These are phyloP conservation scores for Coelastrella sp. DNA, from an alignment of 139 green algal species.

Conservation along the genomic window DNA sequence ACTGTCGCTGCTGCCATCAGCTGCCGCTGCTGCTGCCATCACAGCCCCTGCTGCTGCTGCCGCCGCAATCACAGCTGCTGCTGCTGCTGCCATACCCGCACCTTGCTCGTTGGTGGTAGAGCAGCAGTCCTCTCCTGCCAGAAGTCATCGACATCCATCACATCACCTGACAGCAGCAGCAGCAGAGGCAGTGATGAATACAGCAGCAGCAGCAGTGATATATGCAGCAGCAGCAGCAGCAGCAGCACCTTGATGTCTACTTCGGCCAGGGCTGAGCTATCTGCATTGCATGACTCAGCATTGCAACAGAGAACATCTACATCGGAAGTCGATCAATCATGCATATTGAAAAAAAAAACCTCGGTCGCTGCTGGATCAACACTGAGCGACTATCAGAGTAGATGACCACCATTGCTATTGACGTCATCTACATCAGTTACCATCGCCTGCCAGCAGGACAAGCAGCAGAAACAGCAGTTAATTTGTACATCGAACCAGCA, in stretches of 20 bases:
- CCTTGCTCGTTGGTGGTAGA: constrained; percentile 70
- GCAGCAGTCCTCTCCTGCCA: constrained; percentile 57
- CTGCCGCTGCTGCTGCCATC: background rate
- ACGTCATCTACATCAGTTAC: no score
- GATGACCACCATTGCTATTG: no score
- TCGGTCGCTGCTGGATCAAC: no score
- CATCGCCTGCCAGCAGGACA: no score
- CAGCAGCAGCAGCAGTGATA: background rate
- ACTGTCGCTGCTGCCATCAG: background rate
- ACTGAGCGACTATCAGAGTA: no score
- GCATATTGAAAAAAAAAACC: no score
- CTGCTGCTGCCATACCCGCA: background rate
- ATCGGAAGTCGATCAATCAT: no score
- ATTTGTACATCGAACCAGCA: no score
- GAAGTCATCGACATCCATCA: constrained; percentile 26
- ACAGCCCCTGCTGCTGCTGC: background rate
- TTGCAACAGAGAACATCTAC: no score
- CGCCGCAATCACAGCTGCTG: background rate
- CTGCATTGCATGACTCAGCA: no score
- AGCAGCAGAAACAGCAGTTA: background rate
- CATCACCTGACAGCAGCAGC: constrained; percentile 1
- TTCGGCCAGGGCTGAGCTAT: no score
- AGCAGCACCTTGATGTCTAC: background rate
- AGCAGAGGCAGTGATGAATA: background rate
- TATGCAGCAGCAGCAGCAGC: background rate